Base-by-base conservation (phyloP, 2,329 filamentous ascomycete species). In the Fusarium musae region DNA sequence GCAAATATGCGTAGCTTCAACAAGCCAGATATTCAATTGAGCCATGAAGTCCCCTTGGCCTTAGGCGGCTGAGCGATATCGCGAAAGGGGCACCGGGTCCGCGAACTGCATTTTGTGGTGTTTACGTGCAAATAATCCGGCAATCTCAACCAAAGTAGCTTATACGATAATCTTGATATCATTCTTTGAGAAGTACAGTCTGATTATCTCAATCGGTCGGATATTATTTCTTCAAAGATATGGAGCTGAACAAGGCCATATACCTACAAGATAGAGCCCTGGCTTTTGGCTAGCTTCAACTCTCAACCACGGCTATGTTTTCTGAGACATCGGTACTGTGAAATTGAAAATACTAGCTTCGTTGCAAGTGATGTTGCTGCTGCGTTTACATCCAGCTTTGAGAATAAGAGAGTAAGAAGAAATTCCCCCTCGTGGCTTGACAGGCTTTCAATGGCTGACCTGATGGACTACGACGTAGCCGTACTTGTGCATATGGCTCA, bases 321-420 rank as follows among this genome's bases (percentile, higher is more conserved):
- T 9, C 19, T 4, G 12, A 30, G 15, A 4, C 23, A 46, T 28
- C 8, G 19, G 12, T 10, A 46, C 8, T 46, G 5, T 32, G 8
- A 8, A 17, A 44, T 19, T 19, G 10, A 4, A 16, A 12, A 49
- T 1, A 16, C 9, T 28, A 9, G 46, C 28, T n/a, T 49, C 3
- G 2, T 12, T 30, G 7, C 10, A 32, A 32, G 21, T 21, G 19
- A 32, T 5, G 2, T 12, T 9, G 6, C 3, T 2, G 4, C 4
- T 12, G 12, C 8, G 2, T 13, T 34, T 34, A 9, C 10, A 36
- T 9, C 21, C 28, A 23, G 10, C 28, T 32, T 13, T 2, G 21
- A 23, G 3, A 49, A 9, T 28, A 32, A 17, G 46, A 23, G 16
- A 9, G 15, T 23, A 23, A 9, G 28, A 17, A 17, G 1, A 13